Evolutionary conservation across 2,329 filamentous ascomycete species (phyloP).

Genomic region (Harringtonia aguacate): DNA sequence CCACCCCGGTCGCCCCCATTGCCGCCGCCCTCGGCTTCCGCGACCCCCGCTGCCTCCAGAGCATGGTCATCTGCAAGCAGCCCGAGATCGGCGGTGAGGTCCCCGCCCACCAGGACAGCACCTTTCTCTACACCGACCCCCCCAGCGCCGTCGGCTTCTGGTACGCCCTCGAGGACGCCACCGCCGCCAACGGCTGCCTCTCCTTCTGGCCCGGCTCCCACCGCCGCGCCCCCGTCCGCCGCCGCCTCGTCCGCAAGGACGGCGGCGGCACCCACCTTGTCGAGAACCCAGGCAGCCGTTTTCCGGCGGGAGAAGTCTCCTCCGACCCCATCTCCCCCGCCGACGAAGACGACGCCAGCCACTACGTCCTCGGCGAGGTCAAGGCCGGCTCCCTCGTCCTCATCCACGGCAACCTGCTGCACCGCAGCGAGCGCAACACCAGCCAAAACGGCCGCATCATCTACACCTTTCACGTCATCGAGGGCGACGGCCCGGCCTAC

Average conservation of each 20-base stretch:
- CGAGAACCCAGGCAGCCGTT: conserved; percentile 49
- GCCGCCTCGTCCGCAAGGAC: conserved; percentile 62
- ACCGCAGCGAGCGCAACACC: conserved; percentile 90
- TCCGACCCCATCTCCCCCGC: conserved; percentile 17
- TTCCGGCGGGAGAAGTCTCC: conserved; percentile 50
- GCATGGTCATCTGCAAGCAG: conserved; percentile 98
- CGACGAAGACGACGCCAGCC: conserved; percentile 31
- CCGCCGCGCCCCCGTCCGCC: conserved; percentile 52
- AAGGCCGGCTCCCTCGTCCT: conserved; percentile 84
- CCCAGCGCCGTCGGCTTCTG: conserved; percentile 91
- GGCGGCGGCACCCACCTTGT: conserved; percentile 57
- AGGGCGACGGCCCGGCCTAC: conserved; percentile 57
- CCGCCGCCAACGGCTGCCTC: conserved; percentile 75
- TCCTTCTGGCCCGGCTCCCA: conserved; percentile 81
- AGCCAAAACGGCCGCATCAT: conserved; percentile 83
- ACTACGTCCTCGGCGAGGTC: conserved; percentile 74
- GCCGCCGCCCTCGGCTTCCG: conserved; percentile 61
- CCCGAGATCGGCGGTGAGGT: conserved; percentile 91
- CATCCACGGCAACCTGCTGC: conserved; percentile 90
- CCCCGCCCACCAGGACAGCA: conserved; percentile 82
- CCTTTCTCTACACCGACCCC: conserved; percentile 83
- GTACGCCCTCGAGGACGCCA: conserved; percentile 93
- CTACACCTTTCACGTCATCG: conserved; percentile 96
- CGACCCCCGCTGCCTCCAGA: conserved; percentile 74
- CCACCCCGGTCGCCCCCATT: conserved; percentile 43